These are phyloP conservation scores for Marvania coccoides DNA, from an alignment of 139 green algal genomes.

Conservation along the genomic window DNA sequence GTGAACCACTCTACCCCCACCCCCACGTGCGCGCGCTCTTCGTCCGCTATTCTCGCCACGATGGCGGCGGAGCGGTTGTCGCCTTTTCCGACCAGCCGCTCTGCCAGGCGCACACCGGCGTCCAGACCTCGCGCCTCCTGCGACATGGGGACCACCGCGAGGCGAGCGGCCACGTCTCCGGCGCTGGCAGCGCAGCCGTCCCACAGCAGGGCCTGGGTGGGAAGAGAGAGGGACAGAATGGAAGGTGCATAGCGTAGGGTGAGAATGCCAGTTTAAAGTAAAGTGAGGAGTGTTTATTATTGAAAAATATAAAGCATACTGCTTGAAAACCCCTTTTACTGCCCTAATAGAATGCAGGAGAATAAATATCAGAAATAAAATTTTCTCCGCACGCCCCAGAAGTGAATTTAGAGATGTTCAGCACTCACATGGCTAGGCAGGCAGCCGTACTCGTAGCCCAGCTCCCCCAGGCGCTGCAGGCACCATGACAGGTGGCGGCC, in stretches of 20 bases:
- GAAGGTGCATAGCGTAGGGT: neutral
- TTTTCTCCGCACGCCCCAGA: too few relatives aligned
- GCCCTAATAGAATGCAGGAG: too few relatives aligned
- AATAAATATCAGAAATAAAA: too few relatives aligned
- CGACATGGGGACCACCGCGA: constrained; percentile 75
- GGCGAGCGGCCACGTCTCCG: constrained; percentile 34
- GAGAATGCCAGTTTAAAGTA: neutral
- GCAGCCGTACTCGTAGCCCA: constrained; percentile 61
- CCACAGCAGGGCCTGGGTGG: constrained; percentile 81
- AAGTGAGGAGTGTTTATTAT: too few relatives aligned
- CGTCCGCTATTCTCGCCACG: constrained; percentile 51
- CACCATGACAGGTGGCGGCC: constrained; percentile 65
- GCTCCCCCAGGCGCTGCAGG: constrained; percentile 57
- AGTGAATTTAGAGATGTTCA: too few relatives aligned
- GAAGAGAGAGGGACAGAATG: too few relatives aligned
- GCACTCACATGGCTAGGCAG: constrained; percentile 51
- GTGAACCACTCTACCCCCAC: constrained; percentile 68
- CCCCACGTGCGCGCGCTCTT: constrained; percentile 73
- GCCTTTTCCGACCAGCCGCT: constrained; percentile 46
- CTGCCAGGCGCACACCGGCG: constrained; percentile 39
- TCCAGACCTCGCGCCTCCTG: constrained; percentile 37
- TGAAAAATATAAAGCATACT: too few relatives aligned
- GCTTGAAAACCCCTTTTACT: too few relatives aligned
- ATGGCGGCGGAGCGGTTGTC: constrained; percentile 62
- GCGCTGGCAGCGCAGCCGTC: constrained; percentile 26